Percentiles rank a stretch among this genome's conserved stretches.
Evolutionary conservation across 2,329 filamentous ascomycete species (phyloP).

Genomic region (Thelonectria discophora): DNA sequence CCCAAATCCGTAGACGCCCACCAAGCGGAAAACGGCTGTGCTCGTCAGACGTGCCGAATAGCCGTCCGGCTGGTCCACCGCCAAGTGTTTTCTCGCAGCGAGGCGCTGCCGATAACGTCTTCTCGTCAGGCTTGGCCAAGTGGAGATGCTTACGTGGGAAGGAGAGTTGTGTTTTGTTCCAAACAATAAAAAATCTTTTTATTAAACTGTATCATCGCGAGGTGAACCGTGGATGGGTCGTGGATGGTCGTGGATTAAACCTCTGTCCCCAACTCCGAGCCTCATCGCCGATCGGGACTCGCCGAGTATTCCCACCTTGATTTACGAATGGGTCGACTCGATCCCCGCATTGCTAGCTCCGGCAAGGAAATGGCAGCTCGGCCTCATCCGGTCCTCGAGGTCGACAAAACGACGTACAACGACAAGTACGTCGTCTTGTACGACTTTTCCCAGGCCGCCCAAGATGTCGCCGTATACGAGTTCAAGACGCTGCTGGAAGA

Average conservation of each 20-base stretch:
- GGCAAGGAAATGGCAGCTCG: constrained; percentile 16
- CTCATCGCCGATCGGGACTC: too few species aligned
- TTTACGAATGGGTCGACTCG: neutral
- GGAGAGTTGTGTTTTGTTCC: neutral
- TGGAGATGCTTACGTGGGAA: constrained; percentile 40
- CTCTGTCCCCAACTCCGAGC: too few species aligned
- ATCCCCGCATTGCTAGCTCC: neutral
- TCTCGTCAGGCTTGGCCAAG: constrained; percentile 35
- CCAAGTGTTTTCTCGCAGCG: constrained; percentile 1
- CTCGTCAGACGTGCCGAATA: constrained; percentile 21
- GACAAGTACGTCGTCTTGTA: constrained; percentile 54
- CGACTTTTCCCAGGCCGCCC: constrained; percentile 48
- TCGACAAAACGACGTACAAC: constrained; percentile 41
- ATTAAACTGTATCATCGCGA: too few species aligned
- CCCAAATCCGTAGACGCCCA: constrained; percentile 4
- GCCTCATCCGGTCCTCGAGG: constrained; percentile 7
- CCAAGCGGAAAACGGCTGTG: constrained; percentile 28
- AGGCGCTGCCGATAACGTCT: constrained; percentile 29
- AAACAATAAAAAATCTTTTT: neutral
- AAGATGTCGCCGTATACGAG: constrained; percentile 46
- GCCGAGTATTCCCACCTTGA: too few species aligned
- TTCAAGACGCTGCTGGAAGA: constrained; percentile 62
- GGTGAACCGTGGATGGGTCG: too few species aligned
- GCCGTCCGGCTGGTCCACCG: constrained; percentile 20
- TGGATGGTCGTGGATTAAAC: too few species aligned